Evolutionary conservation across 495 filamentous ascomycete genomes (phyloP), one percentile per base, ranked within the genome.

Genomic region (Podospora pseudoanserina): DNA sequence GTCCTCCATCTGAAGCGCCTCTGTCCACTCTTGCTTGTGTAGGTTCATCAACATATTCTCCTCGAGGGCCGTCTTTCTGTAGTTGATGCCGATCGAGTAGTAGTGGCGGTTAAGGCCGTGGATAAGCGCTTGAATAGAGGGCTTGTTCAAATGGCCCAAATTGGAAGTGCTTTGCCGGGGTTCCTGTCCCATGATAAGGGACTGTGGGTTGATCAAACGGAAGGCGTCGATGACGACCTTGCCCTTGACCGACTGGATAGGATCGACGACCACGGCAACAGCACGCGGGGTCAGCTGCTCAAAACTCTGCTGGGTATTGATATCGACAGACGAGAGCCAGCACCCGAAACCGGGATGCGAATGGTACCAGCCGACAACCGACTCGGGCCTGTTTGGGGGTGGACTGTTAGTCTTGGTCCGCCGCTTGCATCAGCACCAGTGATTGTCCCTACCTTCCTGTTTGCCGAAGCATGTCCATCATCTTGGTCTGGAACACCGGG

Each of bases 41-140:
- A 99, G 82, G 74, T 98, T 99, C 95, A 99, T 99, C 74, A 99
- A 79, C 95, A 99, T 98, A 79, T 96, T 97, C 83, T 99, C 96
- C 81, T 99, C 95, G 61, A 99, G 83, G 2, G 92, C 95, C 1
- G 96, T 97, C 85, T 99, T 99, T 70, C 95, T 86, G 81, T 99
- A 99, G 79, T 95, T 93, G 82, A 99, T 98, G 56, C 86, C 94
- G 73, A 99, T 98, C 74, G 92, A 97, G 83, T 99, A 99, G 84
- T 99, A 99, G 82, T 99, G 96, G 67, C 95, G 85, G 82, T 99
- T 99, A 20, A 99, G 86, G 64, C 95, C 95, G 79, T 99, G 95
- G 68, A 99, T 99, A 65, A 99, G 89, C n/a, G 95, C 96, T 80
- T 98, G 95, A 71, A 99, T 99, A 5, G 92, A 97, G 23, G 95